Evolutionary conservation across 306 rosid genomes (phyloP), one percentile per base, ranked within the genome.

Genomic region (Ormosia semicastrata): DNA sequence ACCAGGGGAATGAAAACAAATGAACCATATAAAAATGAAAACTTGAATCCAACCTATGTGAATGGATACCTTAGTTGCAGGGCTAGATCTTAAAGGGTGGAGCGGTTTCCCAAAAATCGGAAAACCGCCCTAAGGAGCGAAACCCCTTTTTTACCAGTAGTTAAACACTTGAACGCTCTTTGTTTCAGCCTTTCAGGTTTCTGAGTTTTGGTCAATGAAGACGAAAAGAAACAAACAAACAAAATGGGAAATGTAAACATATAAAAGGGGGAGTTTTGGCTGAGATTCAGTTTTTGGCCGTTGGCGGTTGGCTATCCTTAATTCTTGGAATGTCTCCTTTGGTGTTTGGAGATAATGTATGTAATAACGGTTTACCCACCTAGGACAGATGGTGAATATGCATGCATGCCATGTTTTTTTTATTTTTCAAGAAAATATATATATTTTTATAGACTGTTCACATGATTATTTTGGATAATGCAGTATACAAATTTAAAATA

Each of bases 71-170:
- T 54, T 66, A 34, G 39, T 43, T 13, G 29, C 3, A 8, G 44
- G 14, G 15, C 41, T 8, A 10, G 30, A 32, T 11, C 34, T 13
- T 18, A 49, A 56, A 3, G 44, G 50, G 37, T 71, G 9, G 88
- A 90, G 90, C 90, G 88, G 89, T 81, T 82, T 88, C 83, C 94
- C 81, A 5, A 0, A 5, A 29, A 8, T 46, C 37, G 88, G 89
- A 88, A 88, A 88, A 85, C 90, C 90, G 92, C 92, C 54, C 92
- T 78, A 44, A 11, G 12, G 53, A 72, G 14, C 13, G 52, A 66
- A 76, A 69, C 36, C 59, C 41, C 49, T 12, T 12, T n/a, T 59
- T 10, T 3, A 60, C 17, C 6, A 57, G 58, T 7, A 17, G 39
- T 17, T 0, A 60, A 78, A 67, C 57, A 49, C 24, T 24, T 24